These are phyloP conservation scores for Nicotiana obtusifolia DNA, from an alignment of 257 asterid species.

Conservation along the genomic window DNA sequence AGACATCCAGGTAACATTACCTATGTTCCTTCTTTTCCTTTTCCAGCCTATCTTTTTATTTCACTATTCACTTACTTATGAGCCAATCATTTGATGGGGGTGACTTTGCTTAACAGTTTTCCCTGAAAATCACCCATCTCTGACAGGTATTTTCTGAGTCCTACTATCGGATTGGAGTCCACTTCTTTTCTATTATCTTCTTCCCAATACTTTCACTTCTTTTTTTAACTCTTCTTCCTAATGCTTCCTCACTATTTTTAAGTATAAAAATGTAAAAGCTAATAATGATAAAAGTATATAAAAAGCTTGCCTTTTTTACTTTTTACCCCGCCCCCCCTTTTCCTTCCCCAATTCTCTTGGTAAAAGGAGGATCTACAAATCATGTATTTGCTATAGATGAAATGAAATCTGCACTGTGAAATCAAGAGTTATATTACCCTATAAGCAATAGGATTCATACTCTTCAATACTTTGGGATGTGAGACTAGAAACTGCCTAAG, in stretches of 20 bases:
- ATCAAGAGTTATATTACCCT: not conserved
- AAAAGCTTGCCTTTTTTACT: not conserved
- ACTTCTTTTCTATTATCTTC: not conserved
- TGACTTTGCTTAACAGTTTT: not conserved
- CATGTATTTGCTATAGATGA: slow-evolving; percentile 2
- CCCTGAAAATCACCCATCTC: not conserved
- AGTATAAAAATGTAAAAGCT: not conserved
- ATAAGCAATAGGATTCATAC: not conserved
- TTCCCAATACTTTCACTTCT: not conserved
- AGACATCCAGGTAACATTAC: not conserved
- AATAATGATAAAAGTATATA: not conserved
- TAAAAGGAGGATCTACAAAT: not conserved
- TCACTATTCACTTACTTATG: not conserved
- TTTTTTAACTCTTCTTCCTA: not conserved
- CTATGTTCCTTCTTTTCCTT: not conserved
- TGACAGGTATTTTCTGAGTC: not conserved
- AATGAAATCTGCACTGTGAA: not conserved
- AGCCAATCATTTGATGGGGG: not conserved
- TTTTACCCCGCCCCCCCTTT: not conserved
- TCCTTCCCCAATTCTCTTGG: not conserved
- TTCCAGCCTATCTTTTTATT: not conserved
- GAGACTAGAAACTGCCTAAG: not conserved
- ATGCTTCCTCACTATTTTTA: not conserved
- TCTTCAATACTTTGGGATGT: not conserved
- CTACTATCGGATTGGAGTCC: slow-evolving; percentile 8